phyloP scores from a whole-genome alignment of 768 basidiomycete species.

The Suillus ampliporus region DNA sequence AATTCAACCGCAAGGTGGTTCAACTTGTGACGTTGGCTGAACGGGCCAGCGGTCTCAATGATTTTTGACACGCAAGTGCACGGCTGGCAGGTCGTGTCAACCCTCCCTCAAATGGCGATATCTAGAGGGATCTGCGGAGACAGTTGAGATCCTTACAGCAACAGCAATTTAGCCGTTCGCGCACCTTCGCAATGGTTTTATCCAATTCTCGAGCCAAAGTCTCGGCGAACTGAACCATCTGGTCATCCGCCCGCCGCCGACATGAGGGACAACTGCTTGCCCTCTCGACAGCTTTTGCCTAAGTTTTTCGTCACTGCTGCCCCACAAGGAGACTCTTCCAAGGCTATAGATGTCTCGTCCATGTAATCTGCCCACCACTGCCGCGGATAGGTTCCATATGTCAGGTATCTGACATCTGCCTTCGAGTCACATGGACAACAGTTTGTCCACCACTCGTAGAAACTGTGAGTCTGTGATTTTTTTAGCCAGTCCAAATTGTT shows the following conservation, averaged over 20 bases:
- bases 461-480: slow-evolving; percentile 25
- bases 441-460: slow-evolving; percentile 36
- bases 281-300: slow-evolving; percentile 22
- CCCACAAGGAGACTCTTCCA: slow-evolving; percentile 32
- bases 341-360: slow-evolving; percentile 26
- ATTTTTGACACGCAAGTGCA: background rate
- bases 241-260: slow-evolving; percentile 20
- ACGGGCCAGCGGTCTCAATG: background rate
- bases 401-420: slow-evolving; percentile 29
- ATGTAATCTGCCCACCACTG: slow-evolving; percentile 39
- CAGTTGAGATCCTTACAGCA: background rate
- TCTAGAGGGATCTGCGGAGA: background rate
- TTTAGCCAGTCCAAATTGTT: slow-evolving; percentile 30
- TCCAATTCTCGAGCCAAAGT: slow-evolving; percentile 31
- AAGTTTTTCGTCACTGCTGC: slow-evolving; percentile 21
- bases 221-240: slow-evolving; percentile 28
- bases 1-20: background rate
- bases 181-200: slow-evolving; percentile 24
- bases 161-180: slow-evolving; percentile 5
- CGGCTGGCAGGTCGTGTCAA: background rate
- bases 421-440: slow-evolving; percentile 31
- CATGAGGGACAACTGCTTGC: slow-evolving; percentile 28
- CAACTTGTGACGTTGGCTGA: background rate
- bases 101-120: background rate
- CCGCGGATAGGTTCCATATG: slow-evolving; percentile 32